Conservation (phyloP, 2,329 filamentous ascomycete species). For the Hypoxylon rubiginosum region DNA sequence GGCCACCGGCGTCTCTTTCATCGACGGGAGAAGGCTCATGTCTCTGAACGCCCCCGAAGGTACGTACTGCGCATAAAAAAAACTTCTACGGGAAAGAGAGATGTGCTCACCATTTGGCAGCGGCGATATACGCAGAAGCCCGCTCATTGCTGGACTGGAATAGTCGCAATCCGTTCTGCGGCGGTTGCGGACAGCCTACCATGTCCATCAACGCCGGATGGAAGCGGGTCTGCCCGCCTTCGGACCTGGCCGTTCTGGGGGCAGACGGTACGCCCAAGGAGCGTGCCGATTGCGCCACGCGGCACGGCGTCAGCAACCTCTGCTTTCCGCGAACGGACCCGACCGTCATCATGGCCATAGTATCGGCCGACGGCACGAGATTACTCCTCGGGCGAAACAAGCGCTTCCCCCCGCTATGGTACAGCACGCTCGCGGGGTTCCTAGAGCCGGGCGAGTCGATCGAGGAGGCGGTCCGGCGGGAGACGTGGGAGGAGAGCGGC, state of each 20-base stretch:
- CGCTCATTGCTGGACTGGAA: constrained; percentile 96
- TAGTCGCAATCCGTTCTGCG: constrained; percentile 90
- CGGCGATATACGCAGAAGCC: constrained; percentile 90
- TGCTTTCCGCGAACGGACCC: constrained; percentile 93
- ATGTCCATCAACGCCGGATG: constrained; percentile 83
- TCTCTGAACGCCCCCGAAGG: constrained; percentile 63
- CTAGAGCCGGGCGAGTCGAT: constrained; percentile 88
- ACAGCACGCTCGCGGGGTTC: constrained; percentile 89
- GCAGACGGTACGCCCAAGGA: constrained; percentile 59
- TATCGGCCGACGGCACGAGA: constrained; percentile 82
- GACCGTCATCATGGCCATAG: constrained; percentile 93
- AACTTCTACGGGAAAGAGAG: not conserved
- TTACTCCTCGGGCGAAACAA: constrained; percentile 88
- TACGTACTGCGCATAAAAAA: constrained; percentile 44
- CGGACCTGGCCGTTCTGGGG: constrained; percentile 67
- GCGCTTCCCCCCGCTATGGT: constrained; percentile 87
- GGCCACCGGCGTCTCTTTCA: constrained; percentile 72
- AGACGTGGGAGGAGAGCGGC: constrained; percentile 89
- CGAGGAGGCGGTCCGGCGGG: constrained; percentile 84
- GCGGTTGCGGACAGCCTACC: constrained; percentile 86
- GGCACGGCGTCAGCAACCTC: constrained; percentile 89
- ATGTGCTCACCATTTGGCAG: constrained; percentile 59
- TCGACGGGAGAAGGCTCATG: constrained; percentile 67
- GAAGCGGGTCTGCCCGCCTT: constrained; percentile 83
- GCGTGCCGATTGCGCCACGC: constrained; percentile 81